Evolutionary conservation across 2,329 filamentous ascomycete genomes (phyloP), one percentile per base, ranked within the genome.

Genomic region (Herpotrichia juniperi): DNA sequence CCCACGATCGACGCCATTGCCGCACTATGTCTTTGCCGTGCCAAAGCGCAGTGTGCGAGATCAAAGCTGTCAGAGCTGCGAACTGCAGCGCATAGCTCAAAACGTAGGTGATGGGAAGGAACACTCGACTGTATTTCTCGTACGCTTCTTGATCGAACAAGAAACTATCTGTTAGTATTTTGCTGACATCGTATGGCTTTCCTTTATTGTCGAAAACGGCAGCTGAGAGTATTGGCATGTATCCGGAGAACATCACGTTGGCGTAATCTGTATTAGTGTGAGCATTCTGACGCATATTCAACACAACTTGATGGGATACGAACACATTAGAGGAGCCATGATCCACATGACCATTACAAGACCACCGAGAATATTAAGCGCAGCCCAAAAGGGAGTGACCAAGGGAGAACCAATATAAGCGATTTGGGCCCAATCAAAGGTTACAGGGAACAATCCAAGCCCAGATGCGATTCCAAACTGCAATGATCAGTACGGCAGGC

Each of bases 401-500:
- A 96, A 78, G 0, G 89, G 91, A 3, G 90, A 94, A 14, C 91
- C 91, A 62, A 96, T 94, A 66, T 93, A 85, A 0, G 91, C 91
- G 56, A 96, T 87, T 68, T 96, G 91, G 0, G 90, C 89, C 91
- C 91, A 96, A 76, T 96, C 91, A 66, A 96, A 96, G 0, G 91
- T 96, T 63, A 96, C 70, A 0, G 91, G 91, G 56, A 96, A 91
- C 28, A 96, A 76, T 1, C 91, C 91, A 12, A 96, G 81, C 2
- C 91, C 91, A 1, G 91, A 93, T n/a, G 86, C 83, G 14, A 93
- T 88, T 14, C 91, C 91, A 67, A 96, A 96, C 58, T 81, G 56
- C 2, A 39, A 5, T 11, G 21, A 43, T 51, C 43, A 48, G 54
- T 32, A 44, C 45, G 35, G 37, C 40, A 16, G 11, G 28, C 8